phyloP scores from a whole-genome alignment of 495 filamentous ascomycete genomes.

The Lasiosphaeria ovina region DNA sequence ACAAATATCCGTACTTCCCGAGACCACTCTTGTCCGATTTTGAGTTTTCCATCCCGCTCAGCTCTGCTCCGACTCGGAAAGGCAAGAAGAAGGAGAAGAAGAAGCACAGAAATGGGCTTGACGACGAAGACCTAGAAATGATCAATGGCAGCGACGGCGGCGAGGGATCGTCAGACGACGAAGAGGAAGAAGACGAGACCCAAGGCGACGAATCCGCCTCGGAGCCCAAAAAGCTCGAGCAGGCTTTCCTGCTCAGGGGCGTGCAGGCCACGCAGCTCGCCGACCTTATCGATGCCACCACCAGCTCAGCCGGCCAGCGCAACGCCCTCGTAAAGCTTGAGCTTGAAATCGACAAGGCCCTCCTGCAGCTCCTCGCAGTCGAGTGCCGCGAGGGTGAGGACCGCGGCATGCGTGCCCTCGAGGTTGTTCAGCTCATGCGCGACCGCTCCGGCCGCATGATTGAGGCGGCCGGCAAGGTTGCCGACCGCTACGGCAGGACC shows the following conservation, averaged over 20 bases:
- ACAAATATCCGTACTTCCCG: constrained; percentile 92
- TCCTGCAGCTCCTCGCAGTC: constrained; percentile 83
- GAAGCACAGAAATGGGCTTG: constrained; percentile 34
- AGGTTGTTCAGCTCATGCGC: constrained; percentile 72
- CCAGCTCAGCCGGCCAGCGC: constrained; percentile 56
- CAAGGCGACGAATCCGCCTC: constrained; percentile 36
- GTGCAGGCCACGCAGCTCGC: constrained; percentile 66
- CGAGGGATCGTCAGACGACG: constrained; percentile 12
- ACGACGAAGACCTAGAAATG: constrained; percentile 36
- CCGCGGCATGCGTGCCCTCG: constrained; percentile 87
- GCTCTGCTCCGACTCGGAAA: constrained; percentile 43
- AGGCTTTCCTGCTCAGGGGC: constrained; percentile 73
- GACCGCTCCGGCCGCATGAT: constrained; percentile 80
- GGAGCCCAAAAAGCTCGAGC: constrained; percentile 59
- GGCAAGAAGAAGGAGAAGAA: constrained; percentile 35
- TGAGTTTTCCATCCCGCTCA: constrained; percentile 82
- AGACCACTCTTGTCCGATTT: constrained; percentile 90
- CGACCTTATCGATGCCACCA: constrained; percentile 62
- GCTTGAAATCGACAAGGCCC: constrained; percentile 77
- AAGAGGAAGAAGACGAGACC: constrained; percentile 37
- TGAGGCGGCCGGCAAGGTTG: constrained; percentile 80
- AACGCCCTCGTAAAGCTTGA: constrained; percentile 66
- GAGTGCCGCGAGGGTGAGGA: constrained; percentile 94
- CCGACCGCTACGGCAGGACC: constrained; percentile 69
- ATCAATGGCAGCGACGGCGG: constrained; percentile 8